Evolutionary conservation across 192 early-diverging fungal genomes (phyloP), one percentile per base, ranked within the genome.

Genomic region (Mortierella alpina): DNA sequence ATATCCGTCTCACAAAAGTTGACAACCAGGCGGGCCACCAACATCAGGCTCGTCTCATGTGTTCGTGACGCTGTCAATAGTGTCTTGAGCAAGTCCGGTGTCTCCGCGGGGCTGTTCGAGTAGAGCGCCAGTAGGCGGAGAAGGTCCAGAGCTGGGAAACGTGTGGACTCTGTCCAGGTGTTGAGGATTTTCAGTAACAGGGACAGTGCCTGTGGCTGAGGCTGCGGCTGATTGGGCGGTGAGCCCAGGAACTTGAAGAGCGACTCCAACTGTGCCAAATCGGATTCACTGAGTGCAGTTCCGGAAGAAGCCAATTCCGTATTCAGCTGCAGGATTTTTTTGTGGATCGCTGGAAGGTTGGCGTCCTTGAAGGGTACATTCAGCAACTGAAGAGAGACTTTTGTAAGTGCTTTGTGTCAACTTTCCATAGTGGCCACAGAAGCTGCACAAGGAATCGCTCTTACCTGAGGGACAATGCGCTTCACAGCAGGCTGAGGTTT

Each of bases 311-410:
- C 70, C 1, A 93, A 20, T 18, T 90, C 85, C 0, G 58, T 71
- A 73, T 96, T 95, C 46, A 95, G 82, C 70, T 94, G 88, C 6
- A 73, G 53, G 18, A 97, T 83, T 68, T 98, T 98, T 31, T 86
- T 90, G 58, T 90, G 80, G 31, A 98, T 92, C 2, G 91, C 93
- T 6, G 78, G 68, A 1, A 89, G 71, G 47, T 95, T 96, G 51
- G 91, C 92, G 31, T 90, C 82, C 51, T 87, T 87, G 77, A 94
- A 94, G n/a, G 88, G 78, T 6, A 93, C 68, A 51, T 90, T 94
- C 2, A 61, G 46, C 40, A 70, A 63, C 87, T 88, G 68, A 0
- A 47, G 47, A 51, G 8, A 42, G 22, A 51, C 9, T 61, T 7
- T 14, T 67, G 50, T n/a, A 70, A 31, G 51, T 73, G 73, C 48